Base-by-base conservation (phyloP, 345 rosid species). In the Kandelia obovata region DNA sequence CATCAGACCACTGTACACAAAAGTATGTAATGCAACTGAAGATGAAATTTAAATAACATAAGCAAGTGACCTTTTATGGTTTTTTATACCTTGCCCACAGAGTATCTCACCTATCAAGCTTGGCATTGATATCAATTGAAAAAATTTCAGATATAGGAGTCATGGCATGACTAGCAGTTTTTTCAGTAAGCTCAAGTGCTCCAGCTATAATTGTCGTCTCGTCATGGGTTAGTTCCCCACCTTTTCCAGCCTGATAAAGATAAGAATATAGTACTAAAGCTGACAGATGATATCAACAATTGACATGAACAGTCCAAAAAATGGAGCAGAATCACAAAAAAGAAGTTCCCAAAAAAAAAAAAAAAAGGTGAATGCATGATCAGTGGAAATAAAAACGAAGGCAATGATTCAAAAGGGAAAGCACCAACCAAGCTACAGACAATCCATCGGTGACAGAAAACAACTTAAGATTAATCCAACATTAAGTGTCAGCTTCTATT, bases 141-240 rank as follows among this genome's bases (percentile, higher is more conserved):
- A 95, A 95, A 17, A 87, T 90, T 67, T 87, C 98, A 15, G 80
- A 67, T 60, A 95, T 82, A 37, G 92, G 96, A 62, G 98, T 90
- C 99, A 95, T 95, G 71, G 98, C 97, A 83, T 90, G 84, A 56
- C 85, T 75, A 65, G 91, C 98, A 59, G 89, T 86, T 79, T 95
- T 92, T 83, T 87, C 97, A 5, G 83, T 62, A 37, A 95, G 96
- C 77, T 87, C 96, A 70, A 95, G 99, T 64, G 99, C 99, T 78
- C 99, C 99, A 31, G 97, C 98, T 73, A 95, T 95, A 66, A 95
- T 95, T 31, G 99, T 95, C 3, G 99, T 95, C 78, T 95, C 99
- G 26, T 95, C 99, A 81, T 86, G 99, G 0, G 99, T 92, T 76
- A 95, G 66, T 76, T 95, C 99, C 62, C 99, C 99, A 62, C 99